These are phyloP conservation scores for Tylopilus cervinicoccineus DNA, from an alignment of 768 basidiomycete species.

Conservation along the genomic window DNA sequence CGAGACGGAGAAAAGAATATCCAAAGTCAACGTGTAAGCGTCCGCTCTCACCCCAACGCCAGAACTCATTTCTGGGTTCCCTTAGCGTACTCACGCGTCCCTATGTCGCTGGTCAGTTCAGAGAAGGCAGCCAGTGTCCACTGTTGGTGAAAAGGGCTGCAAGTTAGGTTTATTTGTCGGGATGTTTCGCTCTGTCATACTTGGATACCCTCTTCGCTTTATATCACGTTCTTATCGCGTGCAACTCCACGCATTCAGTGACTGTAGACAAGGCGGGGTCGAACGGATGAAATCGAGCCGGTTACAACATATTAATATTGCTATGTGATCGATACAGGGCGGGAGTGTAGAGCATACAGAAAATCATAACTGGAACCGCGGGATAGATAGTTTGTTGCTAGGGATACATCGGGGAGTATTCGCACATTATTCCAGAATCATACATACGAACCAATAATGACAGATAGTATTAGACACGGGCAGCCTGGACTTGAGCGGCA, in stretches of 20 bases:
- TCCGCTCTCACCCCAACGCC: neutral
- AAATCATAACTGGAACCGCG: conserved; percentile 1
- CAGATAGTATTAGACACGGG: conserved; percentile 8
- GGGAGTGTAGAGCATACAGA: conserved; percentile 9
- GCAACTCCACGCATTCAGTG: neutral
- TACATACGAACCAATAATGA: conserved; percentile 10
- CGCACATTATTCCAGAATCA: neutral
- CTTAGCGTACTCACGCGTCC: conserved; percentile 62
- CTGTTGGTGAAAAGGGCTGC: conserved; percentile 41
- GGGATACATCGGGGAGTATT: conserved; percentile 20
- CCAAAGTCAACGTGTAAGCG: conserved; percentile 61
- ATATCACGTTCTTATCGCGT: neutral
- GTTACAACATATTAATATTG: conserved; percentile 14
- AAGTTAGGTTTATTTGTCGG: conserved; percentile 2
- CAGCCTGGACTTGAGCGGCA: neutral
- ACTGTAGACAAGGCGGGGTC: no score
- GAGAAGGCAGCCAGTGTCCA: conserved; percentile 62
- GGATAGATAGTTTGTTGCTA: conserved; percentile 17
- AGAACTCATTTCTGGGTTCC: neutral
- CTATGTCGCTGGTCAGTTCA: conserved; percentile 49
- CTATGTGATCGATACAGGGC: conserved; percentile 4
- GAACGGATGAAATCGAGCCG: neutral
- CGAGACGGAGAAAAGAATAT: conserved; percentile 48
- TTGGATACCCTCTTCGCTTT: neutral
- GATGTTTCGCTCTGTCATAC: neutral